Conservation (phyloP, 2,329 filamentous ascomycete species). For the Stachybotrys chartarum region DNA sequence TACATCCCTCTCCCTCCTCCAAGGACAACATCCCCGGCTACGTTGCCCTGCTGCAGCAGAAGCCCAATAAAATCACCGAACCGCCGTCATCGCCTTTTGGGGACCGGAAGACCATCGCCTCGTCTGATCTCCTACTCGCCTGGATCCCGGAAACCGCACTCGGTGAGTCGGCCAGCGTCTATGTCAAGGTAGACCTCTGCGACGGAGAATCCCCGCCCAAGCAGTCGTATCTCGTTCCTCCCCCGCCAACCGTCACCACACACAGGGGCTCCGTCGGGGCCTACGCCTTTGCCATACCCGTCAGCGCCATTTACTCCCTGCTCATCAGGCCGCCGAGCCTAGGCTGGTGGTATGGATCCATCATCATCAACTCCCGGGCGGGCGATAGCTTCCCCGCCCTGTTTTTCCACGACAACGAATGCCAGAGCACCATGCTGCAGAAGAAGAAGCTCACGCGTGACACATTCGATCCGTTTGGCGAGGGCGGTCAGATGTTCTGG, state of each 20-base stretch:
- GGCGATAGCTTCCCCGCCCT: slow-evolving; percentile 92
- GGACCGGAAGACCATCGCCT: slow-evolving; percentile 36
- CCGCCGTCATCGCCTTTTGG: slow-evolving; percentile 21
- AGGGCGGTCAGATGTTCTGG: slow-evolving; percentile 87
- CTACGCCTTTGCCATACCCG: slow-evolving; percentile 86
- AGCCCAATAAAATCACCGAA: slow-evolving; percentile 41
- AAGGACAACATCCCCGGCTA: slow-evolving; percentile 96
- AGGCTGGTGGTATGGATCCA: slow-evolving; percentile 97
- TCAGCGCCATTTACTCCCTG: slow-evolving; percentile 85
- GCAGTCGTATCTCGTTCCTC: slow-evolving; percentile 85
- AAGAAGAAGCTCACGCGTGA: slow-evolving; percentile 80
- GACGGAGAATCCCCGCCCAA: slow-evolving; percentile 74
- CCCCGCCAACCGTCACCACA: slow-evolving; percentile 77
- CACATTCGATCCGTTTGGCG: slow-evolving; percentile 84
- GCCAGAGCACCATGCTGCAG: slow-evolving; percentile 89
- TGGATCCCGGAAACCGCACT: slow-evolving; percentile 90
- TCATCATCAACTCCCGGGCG: slow-evolving; percentile 84
- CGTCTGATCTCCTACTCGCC: slow-evolving; percentile 75
- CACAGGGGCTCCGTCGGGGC: slow-evolving; percentile 65
- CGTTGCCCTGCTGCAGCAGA: slow-evolving; percentile 88
- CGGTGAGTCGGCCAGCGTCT: slow-evolving; percentile 78
- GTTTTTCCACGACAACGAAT: slow-evolving; percentile 97
- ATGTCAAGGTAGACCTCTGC: slow-evolving; percentile 89
- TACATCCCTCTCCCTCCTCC: slow-evolving; percentile 85
- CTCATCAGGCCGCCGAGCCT: slow-evolving; percentile 85